Evolutionary conservation across 345 rosid genomes (phyloP).

Genomic region (Firmiana major): DNA sequence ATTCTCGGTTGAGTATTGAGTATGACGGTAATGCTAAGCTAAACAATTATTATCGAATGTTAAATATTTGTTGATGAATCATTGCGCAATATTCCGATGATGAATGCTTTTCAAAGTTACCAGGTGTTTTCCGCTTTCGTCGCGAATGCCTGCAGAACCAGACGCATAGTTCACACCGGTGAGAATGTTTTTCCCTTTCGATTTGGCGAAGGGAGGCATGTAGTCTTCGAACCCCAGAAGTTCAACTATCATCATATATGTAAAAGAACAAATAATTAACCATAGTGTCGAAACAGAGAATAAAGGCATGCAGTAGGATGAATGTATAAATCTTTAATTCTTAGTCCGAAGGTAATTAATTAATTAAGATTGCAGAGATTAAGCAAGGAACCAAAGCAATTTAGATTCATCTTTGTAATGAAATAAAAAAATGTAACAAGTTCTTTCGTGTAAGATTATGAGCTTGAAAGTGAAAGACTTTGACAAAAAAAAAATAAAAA

Average conservation of each 20-base stretch:
- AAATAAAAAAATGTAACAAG: too few relatives aligned
- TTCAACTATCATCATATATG: constrained; percentile 28
- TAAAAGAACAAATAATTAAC: neutral
- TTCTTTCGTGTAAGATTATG: neutral
- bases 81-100: too few relatives aligned
- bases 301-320: too few relatives aligned
- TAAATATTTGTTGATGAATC: too few relatives aligned
- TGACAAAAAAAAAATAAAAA: neutral
- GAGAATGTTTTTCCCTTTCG: constrained; percentile 1
- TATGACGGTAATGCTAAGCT: too few relatives aligned
- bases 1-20: too few relatives aligned
- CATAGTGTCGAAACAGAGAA: neutral
- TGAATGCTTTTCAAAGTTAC: constrained; percentile 16
- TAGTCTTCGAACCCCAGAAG: constrained; percentile 32
- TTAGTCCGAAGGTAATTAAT: too few relatives aligned
- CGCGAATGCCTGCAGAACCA: constrained; percentile 51
- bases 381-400: neutral
- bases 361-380: too few relatives aligned
- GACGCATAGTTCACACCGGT: constrained; percentile 33
- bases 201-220: constrained; percentile 39
- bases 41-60: too few relatives aligned
- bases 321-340: too few relatives aligned
- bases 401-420: too few relatives aligned
- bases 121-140: constrained; percentile 42
- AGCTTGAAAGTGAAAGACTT: neutral